A percentile compares a stretch with the other conserved stretches of the same genome.
These are phyloP conservation scores for Flaveria brownii DNA, from an alignment of 129 eudicot species.

Conservation along the genomic window DNA sequence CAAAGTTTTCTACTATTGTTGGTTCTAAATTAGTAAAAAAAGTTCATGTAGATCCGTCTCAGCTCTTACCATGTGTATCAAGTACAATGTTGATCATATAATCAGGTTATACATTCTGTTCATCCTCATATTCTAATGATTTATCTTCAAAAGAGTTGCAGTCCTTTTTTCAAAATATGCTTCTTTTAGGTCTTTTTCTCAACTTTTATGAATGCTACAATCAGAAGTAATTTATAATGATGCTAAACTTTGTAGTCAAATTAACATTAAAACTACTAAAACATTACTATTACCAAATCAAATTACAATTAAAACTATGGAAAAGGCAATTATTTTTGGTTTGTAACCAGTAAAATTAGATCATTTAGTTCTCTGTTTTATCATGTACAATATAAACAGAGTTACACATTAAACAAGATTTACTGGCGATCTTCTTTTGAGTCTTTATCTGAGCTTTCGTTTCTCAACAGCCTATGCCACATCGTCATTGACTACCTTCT, in stretches of 20 bases:
- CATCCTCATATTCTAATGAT: not conserved
- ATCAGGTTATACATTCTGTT: not conserved
- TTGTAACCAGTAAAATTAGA: not conserved
- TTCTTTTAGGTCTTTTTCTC: not conserved
- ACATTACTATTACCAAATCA: not conserved
- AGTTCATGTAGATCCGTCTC: not conserved
- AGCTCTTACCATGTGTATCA: not conserved
- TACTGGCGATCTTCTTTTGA: constrained; percentile 28
- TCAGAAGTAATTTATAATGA: too few species aligned
- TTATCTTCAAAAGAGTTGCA: not conserved
- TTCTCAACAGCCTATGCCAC: constrained; percentile 34
- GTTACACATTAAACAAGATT: not conserved
- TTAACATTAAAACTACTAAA: not conserved
- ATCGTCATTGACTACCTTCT: constrained; percentile 35
- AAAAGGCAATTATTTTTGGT: not conserved
- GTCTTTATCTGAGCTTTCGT: constrained; percentile 32
- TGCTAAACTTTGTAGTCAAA: not conserved
- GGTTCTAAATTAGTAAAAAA: not conserved
- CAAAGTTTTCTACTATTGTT: not conserved
- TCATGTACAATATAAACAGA: not conserved
- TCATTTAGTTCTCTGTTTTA: not conserved
- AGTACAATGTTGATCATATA: not conserved
- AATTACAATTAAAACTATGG: not conserved
- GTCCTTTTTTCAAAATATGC: not conserved
- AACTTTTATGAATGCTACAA: constrained; percentile 18